Evolutionary conservation across 2,329 filamentous ascomycete genomes (phyloP).

Genomic region (Pseudocercospora eumusae): DNA sequence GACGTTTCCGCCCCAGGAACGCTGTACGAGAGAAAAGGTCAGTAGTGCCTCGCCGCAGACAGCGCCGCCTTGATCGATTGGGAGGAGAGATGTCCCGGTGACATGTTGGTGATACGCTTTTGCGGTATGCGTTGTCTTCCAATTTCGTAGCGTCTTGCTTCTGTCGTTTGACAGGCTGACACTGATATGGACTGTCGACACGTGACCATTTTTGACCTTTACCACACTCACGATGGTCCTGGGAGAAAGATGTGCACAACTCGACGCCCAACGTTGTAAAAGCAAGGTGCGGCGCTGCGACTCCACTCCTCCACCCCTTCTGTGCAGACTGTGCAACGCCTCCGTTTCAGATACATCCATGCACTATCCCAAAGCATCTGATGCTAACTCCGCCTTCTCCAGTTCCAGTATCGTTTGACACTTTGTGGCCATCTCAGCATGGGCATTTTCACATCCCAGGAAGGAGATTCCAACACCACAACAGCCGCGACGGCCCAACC

Average conservation of each 20-base stretch:
- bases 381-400: conserved; percentile 23
- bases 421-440: conserved; percentile 74
- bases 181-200: neutral
- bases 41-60: conserved; percentile 36
- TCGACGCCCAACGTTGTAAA: conserved; percentile 8
- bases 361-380: conserved; percentile 22
- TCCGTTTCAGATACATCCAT: conserved; percentile 26
- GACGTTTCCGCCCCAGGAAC: conserved; percentile 60
- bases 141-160: conserved; percentile 25
- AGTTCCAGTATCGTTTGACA: conserved; percentile 76
- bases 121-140: conserved; percentile 35
- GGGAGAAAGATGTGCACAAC: conserved; percentile 17
- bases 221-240: neutral
- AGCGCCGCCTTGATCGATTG: conserved; percentile 18
- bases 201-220: neutral
- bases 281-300: conserved; percentile 11
- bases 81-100: conserved; percentile 17
- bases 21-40: conserved; percentile 63
- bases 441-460: conserved; percentile 73
- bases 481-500: conserved; percentile 58
- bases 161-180: conserved; percentile 21
- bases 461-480: conserved; percentile 54
- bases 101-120: conserved; percentile 32
- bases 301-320: conserved; percentile 11
- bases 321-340: conserved; percentile 23